Percentiles rank a stretch among this genome's conserved stretches.
Conservation (phyloP, 148 eudicot species). For the Heliamphora exappendiculata region DNA sequence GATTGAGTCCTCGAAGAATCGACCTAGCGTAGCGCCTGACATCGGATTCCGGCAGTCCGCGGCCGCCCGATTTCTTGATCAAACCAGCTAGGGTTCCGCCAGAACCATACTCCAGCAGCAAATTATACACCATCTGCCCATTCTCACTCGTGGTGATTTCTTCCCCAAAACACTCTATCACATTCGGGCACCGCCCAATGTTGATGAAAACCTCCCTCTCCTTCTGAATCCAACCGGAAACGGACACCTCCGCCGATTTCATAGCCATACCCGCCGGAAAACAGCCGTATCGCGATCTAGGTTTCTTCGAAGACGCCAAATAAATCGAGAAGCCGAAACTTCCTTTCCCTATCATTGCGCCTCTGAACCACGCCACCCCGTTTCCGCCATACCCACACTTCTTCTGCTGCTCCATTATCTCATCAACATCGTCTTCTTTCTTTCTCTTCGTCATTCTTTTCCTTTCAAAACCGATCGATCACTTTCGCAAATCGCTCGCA, state of each 20-base stretch:
- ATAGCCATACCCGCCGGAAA: slow-evolving; percentile 32
- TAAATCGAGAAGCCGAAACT: slow-evolving; percentile 33
- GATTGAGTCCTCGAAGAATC: slow-evolving; percentile 27
- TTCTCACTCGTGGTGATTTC: slow-evolving; percentile 20
- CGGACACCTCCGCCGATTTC: slow-evolving; percentile 31
- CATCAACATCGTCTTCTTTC: slow-evolving; percentile 9
- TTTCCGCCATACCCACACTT: slow-evolving; percentile 22
- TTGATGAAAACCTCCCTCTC: slow-evolving; percentile 27
- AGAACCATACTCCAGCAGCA: slow-evolving; percentile 31
- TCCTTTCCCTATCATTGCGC: slow-evolving; percentile 36
- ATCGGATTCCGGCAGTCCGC: slow-evolving; percentile 28
- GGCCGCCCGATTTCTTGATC: slow-evolving; percentile 24
- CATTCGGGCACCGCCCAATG: slow-evolving; percentile 14
- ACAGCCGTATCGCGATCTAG: slow-evolving; percentile 15
- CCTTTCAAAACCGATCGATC: too few relatives aligned
- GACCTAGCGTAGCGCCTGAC: slow-evolving; percentile 26
- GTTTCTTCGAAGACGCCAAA: slow-evolving; percentile 26
- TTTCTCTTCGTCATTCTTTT: neutral
- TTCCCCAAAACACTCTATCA: slow-evolving; percentile 33
- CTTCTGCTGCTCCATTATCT: neutral
- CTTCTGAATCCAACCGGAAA: slow-evolving; percentile 32
- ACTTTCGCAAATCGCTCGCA: too few relatives aligned
- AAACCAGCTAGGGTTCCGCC: slow-evolving; percentile 33
- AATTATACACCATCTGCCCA: slow-evolving; percentile 22
- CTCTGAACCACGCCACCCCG: slow-evolving; percentile 34